phyloP scores from a whole-genome alignment of 2,329 filamentous ascomycete species.

The Neurospora crassa region DNA sequence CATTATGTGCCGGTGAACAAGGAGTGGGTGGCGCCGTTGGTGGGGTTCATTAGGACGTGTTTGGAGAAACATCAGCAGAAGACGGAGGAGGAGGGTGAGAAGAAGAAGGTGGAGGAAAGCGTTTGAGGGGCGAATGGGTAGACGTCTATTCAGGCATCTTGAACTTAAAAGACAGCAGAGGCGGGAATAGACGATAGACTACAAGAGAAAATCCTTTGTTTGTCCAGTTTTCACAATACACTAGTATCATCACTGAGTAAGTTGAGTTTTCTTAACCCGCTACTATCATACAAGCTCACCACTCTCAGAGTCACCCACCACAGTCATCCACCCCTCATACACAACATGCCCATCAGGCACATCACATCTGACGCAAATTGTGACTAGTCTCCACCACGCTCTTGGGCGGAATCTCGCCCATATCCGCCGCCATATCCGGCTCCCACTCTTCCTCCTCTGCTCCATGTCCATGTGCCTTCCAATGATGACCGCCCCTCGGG shows the following conservation, averaged over 20 bases:
- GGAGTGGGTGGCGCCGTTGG: conserved; percentile 68
- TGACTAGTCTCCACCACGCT: conserved; percentile 26
- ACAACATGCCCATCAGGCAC: too few relatives aligned
- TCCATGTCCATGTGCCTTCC: conserved; percentile 26
- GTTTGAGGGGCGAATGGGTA: neutral
- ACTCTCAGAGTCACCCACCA: too few relatives aligned
- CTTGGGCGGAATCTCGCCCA: conserved; percentile 30
- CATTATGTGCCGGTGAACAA: conserved; percentile 81
- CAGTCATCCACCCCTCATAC: too few relatives aligned
- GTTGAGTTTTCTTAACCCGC: neutral
- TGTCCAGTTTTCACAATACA: neutral
- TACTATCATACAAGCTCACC: neutral
- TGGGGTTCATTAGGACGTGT: conserved; percentile 23
- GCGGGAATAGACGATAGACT: too few relatives aligned
- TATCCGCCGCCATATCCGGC: conserved; percentile 32
- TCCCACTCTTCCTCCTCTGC: conserved; percentile 31
- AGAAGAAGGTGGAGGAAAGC: neutral
- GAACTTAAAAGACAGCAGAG: too few relatives aligned
- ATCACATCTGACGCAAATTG: too few relatives aligned
- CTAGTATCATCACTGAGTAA: neutral
- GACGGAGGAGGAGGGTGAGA: neutral
- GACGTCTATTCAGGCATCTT: too few relatives aligned
- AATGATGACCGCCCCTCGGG: conserved; percentile 24
- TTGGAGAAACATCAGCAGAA: conserved; percentile 3
- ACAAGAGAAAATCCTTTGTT: too few relatives aligned